Evolutionary conservation across 2,329 filamentous ascomycete genomes (phyloP).

Genomic region (Corinectria fuckeliana): DNA sequence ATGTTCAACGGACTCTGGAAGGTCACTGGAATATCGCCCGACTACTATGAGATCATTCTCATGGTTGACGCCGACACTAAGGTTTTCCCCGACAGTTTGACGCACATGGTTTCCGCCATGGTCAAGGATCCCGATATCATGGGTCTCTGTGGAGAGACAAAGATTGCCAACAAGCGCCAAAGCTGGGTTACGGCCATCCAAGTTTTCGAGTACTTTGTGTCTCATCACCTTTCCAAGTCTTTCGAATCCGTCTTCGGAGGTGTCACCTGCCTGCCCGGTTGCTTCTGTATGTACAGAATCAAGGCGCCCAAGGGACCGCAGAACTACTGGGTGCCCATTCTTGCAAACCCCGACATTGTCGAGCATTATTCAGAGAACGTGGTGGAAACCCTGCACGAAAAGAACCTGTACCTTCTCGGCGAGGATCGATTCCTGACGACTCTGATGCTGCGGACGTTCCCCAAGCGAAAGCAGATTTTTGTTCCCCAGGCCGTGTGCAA

Average conservation of each 20-base stretch:
- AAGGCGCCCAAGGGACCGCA: slow-evolving; percentile 98
- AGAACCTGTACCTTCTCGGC: slow-evolving; percentile 89
- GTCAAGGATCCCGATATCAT: slow-evolving; percentile 99
- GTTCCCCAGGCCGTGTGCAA: slow-evolving; percentile 99
- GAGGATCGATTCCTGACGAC: slow-evolving; percentile 96
- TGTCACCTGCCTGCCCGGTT: slow-evolving; percentile 97
- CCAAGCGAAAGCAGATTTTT: slow-evolving; percentile 98
- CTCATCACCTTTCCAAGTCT: slow-evolving; percentile 93
- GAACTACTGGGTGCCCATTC: slow-evolving; percentile 99
- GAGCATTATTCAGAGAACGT: slow-evolving; percentile 99
- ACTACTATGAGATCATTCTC: slow-evolving; percentile 97
- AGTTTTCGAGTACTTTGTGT: slow-evolving; percentile 99
- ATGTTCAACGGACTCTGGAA: slow-evolving; percentile 99
- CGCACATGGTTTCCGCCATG: slow-evolving; percentile 99
- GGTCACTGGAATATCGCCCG: slow-evolving; percentile 95
- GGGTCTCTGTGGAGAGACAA: slow-evolving; percentile 98
- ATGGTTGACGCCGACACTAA: slow-evolving; percentile 99
- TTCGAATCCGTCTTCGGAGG: slow-evolving; percentile 99
- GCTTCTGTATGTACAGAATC: slow-evolving; percentile 99
- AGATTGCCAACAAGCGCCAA: slow-evolving; percentile 97
- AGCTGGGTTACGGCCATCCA: slow-evolving; percentile 98
- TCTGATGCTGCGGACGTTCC: slow-evolving; percentile 97
- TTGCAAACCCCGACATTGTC: slow-evolving; percentile 97
- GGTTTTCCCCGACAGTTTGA: slow-evolving; percentile 96
- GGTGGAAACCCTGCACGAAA: slow-evolving; percentile 97